Evolutionary conservation across 2,329 filamentous ascomycete genomes (phyloP).

Genomic region (Talaromyces funiculosus): DNA sequence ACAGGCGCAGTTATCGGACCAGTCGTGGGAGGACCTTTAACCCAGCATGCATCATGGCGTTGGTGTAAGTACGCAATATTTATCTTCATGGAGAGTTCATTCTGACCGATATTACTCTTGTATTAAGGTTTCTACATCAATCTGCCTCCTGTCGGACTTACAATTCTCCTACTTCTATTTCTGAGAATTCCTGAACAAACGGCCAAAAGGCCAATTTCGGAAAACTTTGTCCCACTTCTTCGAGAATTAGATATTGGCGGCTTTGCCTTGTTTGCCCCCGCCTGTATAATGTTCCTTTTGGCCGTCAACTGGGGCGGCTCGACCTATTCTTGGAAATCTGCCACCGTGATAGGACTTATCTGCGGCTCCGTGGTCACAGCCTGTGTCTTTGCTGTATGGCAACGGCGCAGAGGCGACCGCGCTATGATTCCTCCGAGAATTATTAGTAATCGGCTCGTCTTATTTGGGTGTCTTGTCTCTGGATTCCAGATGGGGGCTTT

Average conservation of each 20-base stretch:
- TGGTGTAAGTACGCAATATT: neutral
- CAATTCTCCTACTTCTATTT: neutral
- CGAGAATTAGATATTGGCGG: neutral
- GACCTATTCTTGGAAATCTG: neutral
- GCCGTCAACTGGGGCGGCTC: neutral
- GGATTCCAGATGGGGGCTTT: neutral
- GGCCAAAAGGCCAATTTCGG: neutral
- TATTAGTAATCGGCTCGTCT: neutral
- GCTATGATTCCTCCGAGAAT: neutral
- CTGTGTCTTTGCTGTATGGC: neutral
- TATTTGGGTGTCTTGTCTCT: neutral
- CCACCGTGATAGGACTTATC: neutral
- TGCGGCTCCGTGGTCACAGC: neutral
- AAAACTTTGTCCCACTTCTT: neutral
- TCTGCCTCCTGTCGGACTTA: neutral
- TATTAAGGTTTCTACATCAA: neutral
- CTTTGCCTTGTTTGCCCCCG: neutral
- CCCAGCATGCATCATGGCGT: neutral
- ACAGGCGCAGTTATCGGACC: neutral
- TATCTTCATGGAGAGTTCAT: neutral
- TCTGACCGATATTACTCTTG: neutral
- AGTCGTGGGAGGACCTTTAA: neutral
- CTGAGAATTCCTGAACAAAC: neutral
- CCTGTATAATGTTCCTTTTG: neutral
- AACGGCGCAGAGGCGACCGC: neutral